These are phyloP conservation scores for Pelagomonas calceolata DNA, from an alignment of 108 stramenopile species.

Conservation along the genomic window DNA sequence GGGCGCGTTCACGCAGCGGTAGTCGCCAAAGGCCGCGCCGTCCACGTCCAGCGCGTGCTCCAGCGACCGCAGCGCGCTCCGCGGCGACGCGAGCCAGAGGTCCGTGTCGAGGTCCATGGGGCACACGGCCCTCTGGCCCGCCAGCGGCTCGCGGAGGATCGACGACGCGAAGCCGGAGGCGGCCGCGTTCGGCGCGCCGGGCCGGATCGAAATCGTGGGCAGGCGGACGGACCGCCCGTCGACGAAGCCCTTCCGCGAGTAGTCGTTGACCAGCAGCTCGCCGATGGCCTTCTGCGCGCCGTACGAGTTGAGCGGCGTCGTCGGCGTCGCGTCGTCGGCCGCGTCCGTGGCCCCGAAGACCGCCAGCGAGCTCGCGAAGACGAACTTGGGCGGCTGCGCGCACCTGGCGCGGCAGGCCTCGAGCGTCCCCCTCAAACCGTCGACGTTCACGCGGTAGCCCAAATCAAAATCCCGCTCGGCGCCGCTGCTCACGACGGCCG, in stretches of 20 bases:
- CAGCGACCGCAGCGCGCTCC: no score
- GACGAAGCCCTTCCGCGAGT: slow-evolving; percentile 1
- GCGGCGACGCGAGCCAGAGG: no score
- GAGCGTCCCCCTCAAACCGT: not conserved
- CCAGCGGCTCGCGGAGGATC: slow-evolving; percentile 1
- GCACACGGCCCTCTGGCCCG: not conserved
- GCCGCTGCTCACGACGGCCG: not conserved
- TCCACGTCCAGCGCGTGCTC: no score
- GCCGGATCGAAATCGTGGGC: slow-evolving; percentile 1
- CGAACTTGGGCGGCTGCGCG: not conserved
- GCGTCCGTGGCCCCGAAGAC: not conserved
- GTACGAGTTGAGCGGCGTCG: not conserved
- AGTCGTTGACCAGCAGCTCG: slow-evolving; percentile 4
- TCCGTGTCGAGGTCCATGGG: not conserved
- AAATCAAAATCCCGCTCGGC: slow-evolving; percentile 2
- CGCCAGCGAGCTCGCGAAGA: not conserved
- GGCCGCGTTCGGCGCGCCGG: slow-evolving; percentile 4
- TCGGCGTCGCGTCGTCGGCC: not conserved
- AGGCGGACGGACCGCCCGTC: not conserved
- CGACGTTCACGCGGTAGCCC: slow-evolving; percentile 2
- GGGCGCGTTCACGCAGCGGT: no score
- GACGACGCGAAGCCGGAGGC: not conserved
- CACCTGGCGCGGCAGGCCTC: not conserved
- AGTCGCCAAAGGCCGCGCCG: no score
- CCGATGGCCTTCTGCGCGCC: slow-evolving; percentile 3